Percentiles rank a stretch among this genome's conserved stretches.
Evolutionary conservation across 495 filamentous ascomycete species (phyloP).

Genomic region (Acidiella bohemica): DNA sequence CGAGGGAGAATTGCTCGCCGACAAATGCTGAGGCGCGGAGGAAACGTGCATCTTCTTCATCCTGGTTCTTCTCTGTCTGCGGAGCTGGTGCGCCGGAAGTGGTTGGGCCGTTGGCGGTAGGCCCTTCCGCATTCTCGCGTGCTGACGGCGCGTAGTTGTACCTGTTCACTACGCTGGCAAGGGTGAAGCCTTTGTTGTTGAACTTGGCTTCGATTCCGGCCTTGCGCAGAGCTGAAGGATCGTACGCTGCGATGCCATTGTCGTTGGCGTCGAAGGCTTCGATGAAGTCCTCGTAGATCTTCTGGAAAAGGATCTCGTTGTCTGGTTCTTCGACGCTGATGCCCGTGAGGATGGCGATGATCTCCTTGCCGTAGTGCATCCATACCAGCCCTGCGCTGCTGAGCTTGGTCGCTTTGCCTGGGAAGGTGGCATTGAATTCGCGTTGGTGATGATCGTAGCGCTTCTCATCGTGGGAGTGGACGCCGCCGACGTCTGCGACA

Average conservation of each 20-base stretch:
- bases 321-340: constrained; percentile 47
- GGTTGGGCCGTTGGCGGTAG: constrained; percentile 8
- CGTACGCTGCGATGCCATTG: constrained; percentile 80
- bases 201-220: constrained; percentile 67
- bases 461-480: constrained; percentile 61
- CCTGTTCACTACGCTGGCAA: constrained; percentile 70
- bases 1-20: constrained; percentile 69
- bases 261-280: constrained; percentile 96
- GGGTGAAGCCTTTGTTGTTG: constrained; percentile 62
- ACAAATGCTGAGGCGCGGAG: constrained; percentile 61
- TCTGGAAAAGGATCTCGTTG: constrained; percentile 63
- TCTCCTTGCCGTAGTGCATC: constrained; percentile 79
- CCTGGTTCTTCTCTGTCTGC: constrained; percentile 36
- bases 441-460: constrained; percentile 98
- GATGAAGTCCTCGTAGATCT: constrained; percentile 86
- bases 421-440: constrained; percentile 67
- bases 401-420: constrained; percentile 67
- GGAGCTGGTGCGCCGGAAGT: constrained; percentile 2
- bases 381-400: constrained; percentile 88
- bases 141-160: constrained; percentile 50
- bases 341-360: constrained; percentile 58
- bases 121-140: constrained; percentile 17
- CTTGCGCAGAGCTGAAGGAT: constrained; percentile 43
- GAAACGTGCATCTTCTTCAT: constrained; percentile 70
- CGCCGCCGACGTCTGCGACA: constrained; percentile 88